A percentile compares a stretch with the other conserved stretches of the same genome.
Evolutionary conservation across 108 stramenopile genomes (phyloP).

Genomic region (Cyclostephanos invisitatus): DNA sequence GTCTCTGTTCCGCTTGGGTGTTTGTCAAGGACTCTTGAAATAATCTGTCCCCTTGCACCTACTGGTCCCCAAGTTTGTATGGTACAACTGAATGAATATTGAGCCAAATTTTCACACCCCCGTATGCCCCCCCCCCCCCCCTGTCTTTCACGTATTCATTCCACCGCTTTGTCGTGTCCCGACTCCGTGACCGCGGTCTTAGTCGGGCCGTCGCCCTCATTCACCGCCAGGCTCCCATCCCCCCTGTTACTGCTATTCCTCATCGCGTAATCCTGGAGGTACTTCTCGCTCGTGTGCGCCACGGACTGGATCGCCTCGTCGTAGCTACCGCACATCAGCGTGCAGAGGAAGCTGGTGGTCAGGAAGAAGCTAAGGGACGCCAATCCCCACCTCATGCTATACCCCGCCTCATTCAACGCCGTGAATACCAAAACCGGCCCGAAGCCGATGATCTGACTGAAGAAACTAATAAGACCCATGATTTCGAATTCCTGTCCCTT

Average conservation of each 20-base stretch:
- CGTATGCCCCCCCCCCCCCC: no score
- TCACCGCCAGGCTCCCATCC: background rate
- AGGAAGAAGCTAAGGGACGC: conserved; percentile 37
- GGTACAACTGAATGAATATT: no score
- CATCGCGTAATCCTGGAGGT: conserved; percentile 29
- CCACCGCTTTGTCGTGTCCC: background rate
- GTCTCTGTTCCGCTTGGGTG: no score
- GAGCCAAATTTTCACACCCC: no score
- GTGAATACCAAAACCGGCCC: conserved; percentile 74
- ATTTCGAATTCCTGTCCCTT: conserved; percentile 62
- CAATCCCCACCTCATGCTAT: conserved; percentile 56
- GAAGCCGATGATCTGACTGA: conserved; percentile 66
- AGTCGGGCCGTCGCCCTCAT: background rate
- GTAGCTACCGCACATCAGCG: conserved; percentile 41
- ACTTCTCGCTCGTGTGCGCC: conserved; percentile 37
- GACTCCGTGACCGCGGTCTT: background rate
- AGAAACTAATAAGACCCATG: conserved; percentile 59
- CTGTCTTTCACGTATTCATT: background rate
- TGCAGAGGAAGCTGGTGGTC: conserved; percentile 16
- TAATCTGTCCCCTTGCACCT: no score
- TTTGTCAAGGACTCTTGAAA: no score
- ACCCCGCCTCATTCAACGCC: conserved; percentile 66
- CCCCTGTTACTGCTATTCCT: conserved; percentile 5
- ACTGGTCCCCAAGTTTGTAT: no score
- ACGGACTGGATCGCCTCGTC: conserved; percentile 25